Base-by-base conservation (phyloP, 1,139 yeast genomes). In the Debaryomyces psychrophilus region DNA sequence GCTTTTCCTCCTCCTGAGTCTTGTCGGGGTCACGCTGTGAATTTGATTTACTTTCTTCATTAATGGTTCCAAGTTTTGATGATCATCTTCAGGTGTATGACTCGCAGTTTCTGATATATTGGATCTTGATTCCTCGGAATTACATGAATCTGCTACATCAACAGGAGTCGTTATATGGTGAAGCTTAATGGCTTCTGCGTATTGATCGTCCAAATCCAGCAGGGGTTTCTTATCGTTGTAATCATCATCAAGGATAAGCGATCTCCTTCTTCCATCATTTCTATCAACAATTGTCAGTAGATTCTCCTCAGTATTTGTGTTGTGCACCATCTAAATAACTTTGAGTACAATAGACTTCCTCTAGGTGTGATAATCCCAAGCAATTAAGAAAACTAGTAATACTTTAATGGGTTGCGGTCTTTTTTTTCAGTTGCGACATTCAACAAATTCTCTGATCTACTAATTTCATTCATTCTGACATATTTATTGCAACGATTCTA, bases 171-270 rank as follows among this genome's bases (percentile, higher is more conserved):
- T 34, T 6, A 2, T 8, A 3, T 29, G 12, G 6, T 18, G 20
- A 17, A 15, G 27, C 20, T 34, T 34, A n/a, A 22, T 14, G 5
- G 37, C 37, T 8, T 6, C 15, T 20, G 3, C 14, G 8, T 22
- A 34, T 20, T 18, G 27, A 34, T 20, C 17, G 11, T 34, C 37
- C 17, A 34, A 22, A 23, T 14, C 27, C 18, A 9, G 37, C 37
- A 29, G 20, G 9, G 20, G 17, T 29, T 15, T 11, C 5, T 29
- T 29, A 6, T 29, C 52, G n/a, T 46, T 48, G 44, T 53, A 64
- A 15, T 65, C 68, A 26, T 63, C 59, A 27, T 57, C 56, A 12
- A 56, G 28, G 3, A 55, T 49, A 8, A 67, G 54, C 11, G 68
- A 62, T 25, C 47, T 44, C 37, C 71, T 50, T 15, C 49, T 53